Conservation (phyloP, 306 rosid species). For the Prunus padus region DNA sequence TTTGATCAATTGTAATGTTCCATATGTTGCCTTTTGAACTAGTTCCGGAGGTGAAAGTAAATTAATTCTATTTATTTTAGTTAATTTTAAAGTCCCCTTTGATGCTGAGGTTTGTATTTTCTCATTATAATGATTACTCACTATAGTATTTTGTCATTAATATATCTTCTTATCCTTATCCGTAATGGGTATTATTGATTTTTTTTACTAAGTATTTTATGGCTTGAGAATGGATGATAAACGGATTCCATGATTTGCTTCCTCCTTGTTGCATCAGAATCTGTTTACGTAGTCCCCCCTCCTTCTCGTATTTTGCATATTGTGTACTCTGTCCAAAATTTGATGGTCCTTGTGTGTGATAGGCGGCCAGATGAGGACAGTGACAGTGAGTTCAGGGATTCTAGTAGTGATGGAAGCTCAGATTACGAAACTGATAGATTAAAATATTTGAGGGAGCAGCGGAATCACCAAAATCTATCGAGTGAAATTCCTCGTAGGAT, state of each 20-base stretch:
- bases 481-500: constrained; percentile 44
- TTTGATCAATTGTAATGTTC: background rate
- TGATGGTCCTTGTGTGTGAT: constrained; percentile 23
- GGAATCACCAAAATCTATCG: constrained; percentile 38
- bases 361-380: constrained; percentile 83
- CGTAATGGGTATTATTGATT: background rate
- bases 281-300: background rate
- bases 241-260: background rate
- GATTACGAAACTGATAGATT: constrained; percentile 61
- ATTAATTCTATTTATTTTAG: background rate
- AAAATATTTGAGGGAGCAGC: constrained; percentile 45
- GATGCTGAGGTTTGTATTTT: background rate
- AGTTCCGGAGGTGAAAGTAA: too few relatives aligned
- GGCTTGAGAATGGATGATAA: background rate
- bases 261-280: background rate
- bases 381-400: constrained; percentile 81
- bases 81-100: background rate
- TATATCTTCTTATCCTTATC: too few relatives aligned
- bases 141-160: background rate
- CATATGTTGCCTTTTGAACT: background rate
- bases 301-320: background rate
- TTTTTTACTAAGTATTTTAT: background rate
- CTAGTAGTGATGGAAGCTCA: constrained; percentile 87
- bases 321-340: background rate
- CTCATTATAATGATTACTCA: background rate